Conservation (phyloP, 1,284 basidiomycete species). For the Apiotrichum gamsii region DNA sequence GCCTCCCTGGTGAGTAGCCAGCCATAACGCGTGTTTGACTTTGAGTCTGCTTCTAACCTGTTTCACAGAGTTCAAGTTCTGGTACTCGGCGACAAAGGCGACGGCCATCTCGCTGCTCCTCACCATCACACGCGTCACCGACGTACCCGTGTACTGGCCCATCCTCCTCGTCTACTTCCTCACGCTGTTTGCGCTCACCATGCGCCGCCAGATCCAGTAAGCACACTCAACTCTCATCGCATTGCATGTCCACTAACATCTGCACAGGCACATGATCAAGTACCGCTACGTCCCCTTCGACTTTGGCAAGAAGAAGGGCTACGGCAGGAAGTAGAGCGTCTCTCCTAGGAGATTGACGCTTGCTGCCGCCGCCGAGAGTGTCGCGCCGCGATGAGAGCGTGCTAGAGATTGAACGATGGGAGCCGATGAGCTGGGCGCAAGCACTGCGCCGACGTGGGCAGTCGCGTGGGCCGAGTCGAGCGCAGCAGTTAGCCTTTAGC, state of each 20-base stretch:
- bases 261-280: slow-evolving; percentile 89
- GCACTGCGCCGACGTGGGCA: too few relatives aligned
- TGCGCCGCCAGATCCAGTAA: slow-evolving; percentile 88
- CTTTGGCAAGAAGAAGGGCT: slow-evolving; percentile 43
- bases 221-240: slow-evolving; percentile 45
- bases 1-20: slow-evolving; percentile 85
- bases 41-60: background rate
- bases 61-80: slow-evolving; percentile 49
- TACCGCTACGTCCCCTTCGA: slow-evolving; percentile 67
- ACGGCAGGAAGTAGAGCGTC: slow-evolving; percentile 37
- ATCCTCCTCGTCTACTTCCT: slow-evolving; percentile 91
- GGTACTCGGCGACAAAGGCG: slow-evolving; percentile 88
- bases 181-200: slow-evolving; percentile 78
- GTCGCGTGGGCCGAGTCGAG: too few relatives aligned
- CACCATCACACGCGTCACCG: slow-evolving; percentile 73
- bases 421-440: too few relatives aligned
- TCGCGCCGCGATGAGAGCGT: too few relatives aligned
- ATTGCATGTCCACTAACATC: too few relatives aligned
- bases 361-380: background rate
- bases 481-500: too few relatives aligned
- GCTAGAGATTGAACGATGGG: background rate
- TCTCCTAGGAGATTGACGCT: too few relatives aligned
- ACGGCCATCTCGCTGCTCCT: slow-evolving; percentile 71
- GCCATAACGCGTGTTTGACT: background rate
- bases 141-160: slow-evolving; percentile 97